phyloP scores from a whole-genome alignment of 768 basidiomycete genomes.

The Pleurotus platypus region DNA sequence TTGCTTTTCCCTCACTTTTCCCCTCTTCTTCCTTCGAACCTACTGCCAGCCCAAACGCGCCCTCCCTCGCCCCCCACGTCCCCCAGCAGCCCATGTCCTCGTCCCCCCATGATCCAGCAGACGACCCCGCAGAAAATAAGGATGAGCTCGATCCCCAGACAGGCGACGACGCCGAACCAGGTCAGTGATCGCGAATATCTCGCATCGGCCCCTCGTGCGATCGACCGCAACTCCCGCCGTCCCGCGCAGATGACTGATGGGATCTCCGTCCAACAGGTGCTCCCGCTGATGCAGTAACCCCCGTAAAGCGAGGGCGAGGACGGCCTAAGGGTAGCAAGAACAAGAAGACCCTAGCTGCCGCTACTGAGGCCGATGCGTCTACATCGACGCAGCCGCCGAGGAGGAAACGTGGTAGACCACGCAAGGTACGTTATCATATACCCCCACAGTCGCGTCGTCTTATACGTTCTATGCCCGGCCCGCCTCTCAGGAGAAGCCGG shows the following conservation, averaged over 20 bases:
- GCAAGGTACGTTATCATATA: constrained; percentile 45
- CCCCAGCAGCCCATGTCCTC: constrained; percentile 49
- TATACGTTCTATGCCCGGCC: constrained; percentile 15
- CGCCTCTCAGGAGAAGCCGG: constrained; percentile 37
- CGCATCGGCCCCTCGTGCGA: constrained; percentile 9
- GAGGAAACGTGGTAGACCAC: constrained; percentile 65
- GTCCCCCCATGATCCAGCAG: constrained; percentile 50
- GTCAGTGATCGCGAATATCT: constrained; percentile 5
- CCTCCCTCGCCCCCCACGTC: constrained; percentile 31
- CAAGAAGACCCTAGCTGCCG: constrained; percentile 36
- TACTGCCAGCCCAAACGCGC: constrained; percentile 31
- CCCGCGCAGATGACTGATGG: constrained; percentile 8
- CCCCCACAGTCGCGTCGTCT: constrained; percentile 12
- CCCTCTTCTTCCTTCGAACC: constrained; percentile 36
- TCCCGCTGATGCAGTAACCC: constrained; percentile 33
- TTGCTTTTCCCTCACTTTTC: constrained; percentile 61
- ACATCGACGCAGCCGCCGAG: constrained; percentile 29
- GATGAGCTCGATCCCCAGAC: constrained; percentile 43
- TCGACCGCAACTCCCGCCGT: neutral
- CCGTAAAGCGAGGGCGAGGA: constrained; percentile 77
- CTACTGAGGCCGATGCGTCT: constrained; percentile 24
- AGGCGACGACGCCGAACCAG: constrained; percentile 13
- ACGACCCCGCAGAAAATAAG: constrained; percentile 51
- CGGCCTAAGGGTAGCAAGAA: constrained; percentile 89
- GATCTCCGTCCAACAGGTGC: constrained; percentile 28